Percentiles rank a stretch among this genome's conserved stretches.
These are phyloP conservation scores for Colletotrichum lentis DNA, from an alignment of 2,329 filamentous ascomycete species.

Conservation along the genomic window DNA sequence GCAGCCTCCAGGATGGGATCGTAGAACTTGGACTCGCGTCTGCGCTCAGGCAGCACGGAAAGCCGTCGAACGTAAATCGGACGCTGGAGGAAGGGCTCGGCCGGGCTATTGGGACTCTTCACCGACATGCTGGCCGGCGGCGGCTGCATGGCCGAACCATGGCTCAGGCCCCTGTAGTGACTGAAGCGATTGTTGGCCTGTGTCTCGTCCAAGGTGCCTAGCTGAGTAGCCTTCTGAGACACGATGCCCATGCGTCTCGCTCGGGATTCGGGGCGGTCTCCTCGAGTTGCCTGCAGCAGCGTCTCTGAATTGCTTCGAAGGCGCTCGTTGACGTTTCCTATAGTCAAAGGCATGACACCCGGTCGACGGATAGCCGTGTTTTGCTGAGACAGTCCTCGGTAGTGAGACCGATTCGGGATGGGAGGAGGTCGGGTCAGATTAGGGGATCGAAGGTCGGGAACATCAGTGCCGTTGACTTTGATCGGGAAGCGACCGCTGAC, in stretches of 20 bases:
- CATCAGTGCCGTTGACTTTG: conserved; percentile 77
- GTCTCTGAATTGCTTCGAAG: conserved; percentile 72
- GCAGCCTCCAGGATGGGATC: conserved; percentile 71
- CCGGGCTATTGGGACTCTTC: conserved; percentile 67
- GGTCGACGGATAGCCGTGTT: conserved; percentile 72
- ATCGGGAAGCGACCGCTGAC: conserved; percentile 73
- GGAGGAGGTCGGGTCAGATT: conserved; percentile 73
- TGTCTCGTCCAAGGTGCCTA: conserved; percentile 69
- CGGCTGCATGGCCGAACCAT: conserved; percentile 73
- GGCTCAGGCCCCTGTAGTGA: conserved; percentile 71
- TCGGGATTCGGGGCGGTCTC: conserved; percentile 62
- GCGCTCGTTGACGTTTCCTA: conserved; percentile 74
- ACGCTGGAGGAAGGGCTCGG: conserved; percentile 64
- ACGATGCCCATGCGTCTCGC: conserved; percentile 71
- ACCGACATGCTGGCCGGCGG: conserved; percentile 49
- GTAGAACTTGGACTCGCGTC: conserved; percentile 67
- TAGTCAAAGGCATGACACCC: conserved; percentile 74
- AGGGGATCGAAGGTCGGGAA: conserved; percentile 73
- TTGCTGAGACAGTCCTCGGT: conserved; percentile 76
- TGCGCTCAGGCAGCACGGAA: conserved; percentile 69
- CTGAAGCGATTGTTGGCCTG: conserved; percentile 71
- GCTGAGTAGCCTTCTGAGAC: conserved; percentile 66
- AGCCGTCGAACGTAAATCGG: conserved; percentile 70
- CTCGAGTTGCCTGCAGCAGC: conserved; percentile 57
- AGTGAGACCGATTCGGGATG: conserved; percentile 82